Conservation (phyloP, 768 basidiomycete species). For the Mycena kentingensis region DNA sequence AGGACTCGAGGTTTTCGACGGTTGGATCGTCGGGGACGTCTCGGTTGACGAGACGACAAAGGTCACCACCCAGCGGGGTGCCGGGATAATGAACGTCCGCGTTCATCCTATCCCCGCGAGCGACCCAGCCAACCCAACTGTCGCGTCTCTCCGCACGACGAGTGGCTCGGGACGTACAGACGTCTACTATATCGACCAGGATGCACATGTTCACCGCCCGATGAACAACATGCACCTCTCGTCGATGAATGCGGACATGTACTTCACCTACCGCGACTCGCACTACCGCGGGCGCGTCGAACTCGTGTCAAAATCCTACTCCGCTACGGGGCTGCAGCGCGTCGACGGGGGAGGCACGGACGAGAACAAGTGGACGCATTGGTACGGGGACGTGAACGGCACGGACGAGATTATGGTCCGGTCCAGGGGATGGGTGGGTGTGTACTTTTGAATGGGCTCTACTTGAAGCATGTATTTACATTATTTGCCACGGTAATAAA, state of each 20-base stretch:
- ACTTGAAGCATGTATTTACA: no score
- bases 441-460: slow-evolving; percentile 48
- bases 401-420: slow-evolving; percentile 40
- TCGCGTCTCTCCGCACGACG: slow-evolving; percentile 44
- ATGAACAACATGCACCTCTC: slow-evolving; percentile 52
- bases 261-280: slow-evolving; percentile 56
- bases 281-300: slow-evolving; percentile 51
- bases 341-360: slow-evolving; percentile 8
- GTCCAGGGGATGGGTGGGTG: slow-evolving; percentile 50
- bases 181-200: slow-evolving; percentile 45
- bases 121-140: slow-evolving; percentile 34
- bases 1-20: slow-evolving; percentile 49
- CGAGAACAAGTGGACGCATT: slow-evolving; percentile 42
- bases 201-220: slow-evolving; percentile 43
- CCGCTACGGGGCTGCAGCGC: slow-evolving; percentile 32
- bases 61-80: slow-evolving; percentile 52
- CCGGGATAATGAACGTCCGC: slow-evolving; percentile 51
- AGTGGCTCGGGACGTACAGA: slow-evolving; percentile 59
- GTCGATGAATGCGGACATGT: slow-evolving; percentile 52
- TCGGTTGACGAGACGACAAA: slow-evolving; percentile 43
- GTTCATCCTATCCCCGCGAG: slow-evolving; percentile 43
- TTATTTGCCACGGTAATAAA: no score
- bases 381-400: slow-evolving; percentile 41
- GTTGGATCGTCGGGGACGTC: slow-evolving; percentile 64
- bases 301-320: slow-evolving; percentile 45